Evolutionary conservation across 345 rosid species (phyloP).

Genomic region (Salix brachista): DNA sequence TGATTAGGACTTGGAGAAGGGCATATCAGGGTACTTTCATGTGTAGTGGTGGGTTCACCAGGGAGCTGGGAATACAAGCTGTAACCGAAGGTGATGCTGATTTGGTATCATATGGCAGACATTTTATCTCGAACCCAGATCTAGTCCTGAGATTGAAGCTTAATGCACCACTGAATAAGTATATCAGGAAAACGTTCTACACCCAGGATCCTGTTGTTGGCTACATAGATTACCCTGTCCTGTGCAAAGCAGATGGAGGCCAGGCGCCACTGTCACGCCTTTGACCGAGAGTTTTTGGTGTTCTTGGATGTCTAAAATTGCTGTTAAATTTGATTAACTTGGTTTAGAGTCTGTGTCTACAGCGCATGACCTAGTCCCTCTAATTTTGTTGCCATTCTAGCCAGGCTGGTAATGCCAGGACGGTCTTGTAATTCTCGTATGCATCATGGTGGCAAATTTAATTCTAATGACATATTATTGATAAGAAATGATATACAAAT

Average conservation of each 20-base stretch:
- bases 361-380: neutral
- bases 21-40: slow-evolving; percentile 69
- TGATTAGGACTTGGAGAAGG: slow-evolving; percentile 47
- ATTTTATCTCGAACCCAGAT: slow-evolving; percentile 86
- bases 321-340: neutral
- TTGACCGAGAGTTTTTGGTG: neutral
- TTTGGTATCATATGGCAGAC: slow-evolving; percentile 71
- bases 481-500: no score
- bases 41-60: slow-evolving; percentile 68
- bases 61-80: slow-evolving; percentile 70
- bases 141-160: slow-evolving; percentile 55
- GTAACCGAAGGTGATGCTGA: slow-evolving; percentile 63
- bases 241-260: slow-evolving; percentile 2
- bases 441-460: no score
- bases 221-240: slow-evolving; percentile 67
- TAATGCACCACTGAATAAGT: slow-evolving; percentile 52
- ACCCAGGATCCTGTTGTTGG: slow-evolving; percentile 67
- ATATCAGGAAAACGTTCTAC: slow-evolving; percentile 66
- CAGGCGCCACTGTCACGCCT: slow-evolving; percentile 27
- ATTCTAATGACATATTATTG: no score
- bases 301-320: neutral
- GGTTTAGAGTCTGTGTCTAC: no score
- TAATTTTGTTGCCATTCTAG: no score
- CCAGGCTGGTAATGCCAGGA: no score
- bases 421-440: no score